Percentiles rank a stretch among this genome's conserved stretches.
Conservation (phyloP, 1,139 yeast genomes). For the Scheffersomyces parashehatae region DNA sequence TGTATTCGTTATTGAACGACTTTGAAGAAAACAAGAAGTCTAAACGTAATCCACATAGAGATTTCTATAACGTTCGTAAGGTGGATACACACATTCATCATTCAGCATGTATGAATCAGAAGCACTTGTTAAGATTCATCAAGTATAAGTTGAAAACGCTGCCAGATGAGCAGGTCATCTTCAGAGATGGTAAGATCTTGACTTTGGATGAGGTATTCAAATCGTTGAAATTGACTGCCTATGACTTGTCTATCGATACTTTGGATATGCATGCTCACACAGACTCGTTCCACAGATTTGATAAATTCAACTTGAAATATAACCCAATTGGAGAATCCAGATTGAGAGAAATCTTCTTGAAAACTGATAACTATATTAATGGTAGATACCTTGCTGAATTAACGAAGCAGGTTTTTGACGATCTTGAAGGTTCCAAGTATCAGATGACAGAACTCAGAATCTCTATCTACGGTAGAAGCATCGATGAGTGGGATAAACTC, state of each 20-base stretch:
- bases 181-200: conserved; percentile 89
- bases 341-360: conserved; percentile 89
- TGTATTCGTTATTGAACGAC: conserved; percentile 83
- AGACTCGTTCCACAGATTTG: conserved; percentile 96
- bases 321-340: conserved; percentile 98
- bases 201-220: conserved; percentile 86
- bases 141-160: conserved; percentile 69
- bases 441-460: conserved; percentile 97
- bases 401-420: conserved; percentile 89
- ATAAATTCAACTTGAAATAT: conserved; percentile 94
- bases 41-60: conserved; percentile 78
- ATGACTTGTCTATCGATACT: conserved; percentile 93
- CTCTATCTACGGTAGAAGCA: conserved; percentile 86
- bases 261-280: conserved; percentile 99
- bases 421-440: conserved; percentile 90
- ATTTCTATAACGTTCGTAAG: conserved; percentile 95
- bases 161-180: conserved; percentile 87
- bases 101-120: conserved; percentile 98
- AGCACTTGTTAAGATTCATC: conserved; percentile 90
- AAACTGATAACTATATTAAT: conserved; percentile 88
- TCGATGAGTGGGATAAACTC: conserved; percentile 92
- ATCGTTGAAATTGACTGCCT: conserved; percentile 86
- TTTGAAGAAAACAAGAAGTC: conserved; percentile 90
- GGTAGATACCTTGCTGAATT: conserved; percentile 92
- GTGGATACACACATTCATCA: conserved; percentile 99